Percentiles rank a stretch among this genome's conserved stretches.
These are phyloP conservation scores for Leccinum insolens DNA, from an alignment of 1,284 basidiomycete species.

Conservation along the genomic window DNA sequence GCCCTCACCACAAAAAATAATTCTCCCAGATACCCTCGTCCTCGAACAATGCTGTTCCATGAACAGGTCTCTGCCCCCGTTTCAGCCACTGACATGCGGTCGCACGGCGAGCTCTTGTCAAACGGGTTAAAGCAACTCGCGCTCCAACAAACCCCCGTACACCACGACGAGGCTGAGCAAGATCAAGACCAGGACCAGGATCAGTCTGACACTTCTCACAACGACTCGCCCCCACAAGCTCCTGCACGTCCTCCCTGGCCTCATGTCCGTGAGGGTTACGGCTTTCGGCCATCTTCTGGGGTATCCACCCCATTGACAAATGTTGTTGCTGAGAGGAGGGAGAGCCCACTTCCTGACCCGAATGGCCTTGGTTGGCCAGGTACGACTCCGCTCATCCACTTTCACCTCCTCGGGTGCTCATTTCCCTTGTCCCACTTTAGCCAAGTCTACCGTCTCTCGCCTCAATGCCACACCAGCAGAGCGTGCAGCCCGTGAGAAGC, in stretches of 20 bases:
- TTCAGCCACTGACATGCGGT: slow-evolving; percentile 17
- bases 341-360: slow-evolving; percentile 71
- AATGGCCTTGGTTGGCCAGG: slow-evolving; percentile 96
- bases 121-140: slow-evolving; percentile 28
- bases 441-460: slow-evolving; percentile 88
- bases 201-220: slow-evolving; percentile 2
- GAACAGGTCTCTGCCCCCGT: neutral
- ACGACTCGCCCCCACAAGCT: slow-evolving; percentile 19
- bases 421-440: slow-evolving; percentile 41
- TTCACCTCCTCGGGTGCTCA: slow-evolving; percentile 12
- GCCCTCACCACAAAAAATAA: neutral
- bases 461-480: slow-evolving; percentile 80
- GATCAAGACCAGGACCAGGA: slow-evolving; percentile 4
- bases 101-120: slow-evolving; percentile 30
- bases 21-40: neutral
- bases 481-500: slow-evolving; percentile 71
- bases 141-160: slow-evolving; percentile 5
- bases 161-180: neutral
- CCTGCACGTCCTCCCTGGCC: slow-evolving; percentile 28
- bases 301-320: slow-evolving; percentile 60
- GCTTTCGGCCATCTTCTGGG: slow-evolving; percentile 74
- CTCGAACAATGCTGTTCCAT: neutral
- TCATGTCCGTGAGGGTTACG: slow-evolving; percentile 72
- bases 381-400: slow-evolving; percentile 37
- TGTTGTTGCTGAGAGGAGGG: slow-evolving; percentile 24